Percentiles rank a stretch among this genome's conserved stretches.
Conservation (phyloP, 2,329 filamentous ascomycete genomes). For the Periconia sp. region DNA sequence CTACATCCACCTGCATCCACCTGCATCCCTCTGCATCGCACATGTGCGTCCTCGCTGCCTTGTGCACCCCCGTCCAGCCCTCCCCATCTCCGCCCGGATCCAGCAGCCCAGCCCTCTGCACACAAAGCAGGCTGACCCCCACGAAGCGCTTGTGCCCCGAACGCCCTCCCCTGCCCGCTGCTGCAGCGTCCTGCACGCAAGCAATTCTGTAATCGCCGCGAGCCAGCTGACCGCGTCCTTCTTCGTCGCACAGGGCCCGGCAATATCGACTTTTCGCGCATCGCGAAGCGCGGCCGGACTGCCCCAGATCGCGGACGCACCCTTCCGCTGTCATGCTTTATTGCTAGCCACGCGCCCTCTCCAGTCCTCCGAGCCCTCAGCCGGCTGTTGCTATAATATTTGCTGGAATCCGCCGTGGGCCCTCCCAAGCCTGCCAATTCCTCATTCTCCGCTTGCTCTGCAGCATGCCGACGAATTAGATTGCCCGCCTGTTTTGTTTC, state of each 20-base stretch:
- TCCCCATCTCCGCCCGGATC: too few relatives aligned
- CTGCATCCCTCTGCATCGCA: slow-evolving; percentile 11
- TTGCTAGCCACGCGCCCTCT: slow-evolving; percentile 26
- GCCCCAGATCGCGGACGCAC: slow-evolving; percentile 25
- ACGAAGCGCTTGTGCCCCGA: slow-evolving; percentile 3
- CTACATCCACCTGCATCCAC: slow-evolving; percentile 12
- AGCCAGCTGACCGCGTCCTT: slow-evolving; percentile 18
- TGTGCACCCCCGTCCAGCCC: background rate
- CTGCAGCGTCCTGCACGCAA: slow-evolving; percentile 18
- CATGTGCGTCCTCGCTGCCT: background rate
- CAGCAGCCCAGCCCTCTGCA: too few relatives aligned
- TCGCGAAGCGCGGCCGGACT: slow-evolving; percentile 35
- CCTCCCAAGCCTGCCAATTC: background rate
- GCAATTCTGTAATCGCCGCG: slow-evolving; percentile 4
- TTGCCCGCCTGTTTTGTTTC: background rate
- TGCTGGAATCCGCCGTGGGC: slow-evolving; percentile 3
- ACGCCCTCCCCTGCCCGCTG: slow-evolving; percentile 5
- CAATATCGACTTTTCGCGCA: slow-evolving; percentile 26
- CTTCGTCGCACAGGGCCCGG: slow-evolving; percentile 3
- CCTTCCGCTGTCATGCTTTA: slow-evolving; percentile 32
- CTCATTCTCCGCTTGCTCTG: background rate
- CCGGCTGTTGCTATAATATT: slow-evolving; percentile 30
- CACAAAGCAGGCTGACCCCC: background rate
- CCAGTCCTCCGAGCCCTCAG: slow-evolving; percentile 26
- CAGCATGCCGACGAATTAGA: slow-evolving; percentile 17